These are phyloP conservation scores for Dothiorella sarmentorum DNA, from an alignment of 2,329 filamentous ascomycete species.

Conservation along the genomic window DNA sequence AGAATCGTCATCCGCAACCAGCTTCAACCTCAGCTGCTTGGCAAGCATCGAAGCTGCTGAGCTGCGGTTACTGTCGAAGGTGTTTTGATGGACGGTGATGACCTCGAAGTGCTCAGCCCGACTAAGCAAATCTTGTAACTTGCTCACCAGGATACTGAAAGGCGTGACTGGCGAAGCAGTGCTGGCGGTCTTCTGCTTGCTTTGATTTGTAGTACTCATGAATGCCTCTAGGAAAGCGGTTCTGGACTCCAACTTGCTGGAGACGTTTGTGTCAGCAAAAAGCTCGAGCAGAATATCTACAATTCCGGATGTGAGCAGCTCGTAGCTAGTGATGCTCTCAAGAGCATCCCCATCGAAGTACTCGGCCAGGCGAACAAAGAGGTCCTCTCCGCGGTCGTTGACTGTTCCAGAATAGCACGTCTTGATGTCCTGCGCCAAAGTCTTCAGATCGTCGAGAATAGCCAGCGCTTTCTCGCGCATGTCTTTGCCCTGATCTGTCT, in stretches of 20 bases:
- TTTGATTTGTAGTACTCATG: constrained; percentile 67
- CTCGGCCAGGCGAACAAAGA: constrained; percentile 73
- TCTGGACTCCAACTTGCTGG: constrained; percentile 58
- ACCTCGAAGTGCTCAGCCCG: constrained; percentile 98
- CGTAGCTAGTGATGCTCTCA: constrained; percentile 92
- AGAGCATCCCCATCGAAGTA: constrained; percentile 88
- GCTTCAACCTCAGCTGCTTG: constrained; percentile 86
- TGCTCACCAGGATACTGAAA: constrained; percentile 87
- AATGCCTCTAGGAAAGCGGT: constrained; percentile 87
- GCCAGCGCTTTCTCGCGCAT: constrained; percentile 76
- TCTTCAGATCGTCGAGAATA: constrained; percentile 70
- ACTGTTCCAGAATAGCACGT: constrained; percentile 58
- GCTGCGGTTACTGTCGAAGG: constrained; percentile 82
- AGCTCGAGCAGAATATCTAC: constrained; percentile 79
- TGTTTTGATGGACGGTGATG: constrained; percentile 88
- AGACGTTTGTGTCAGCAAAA: constrained; percentile 68
- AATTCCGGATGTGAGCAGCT: constrained; percentile 85
- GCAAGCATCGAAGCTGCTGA: constrained; percentile 94
- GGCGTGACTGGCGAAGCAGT: constrained; percentile 72
- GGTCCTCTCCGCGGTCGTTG: constrained; percentile 51
- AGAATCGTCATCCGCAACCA: constrained; percentile 85
- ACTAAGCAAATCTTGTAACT: constrained; percentile 92
- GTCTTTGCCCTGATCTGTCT: constrained; percentile 67
- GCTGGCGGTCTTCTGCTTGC: constrained; percentile 61
- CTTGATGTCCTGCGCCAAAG: constrained; percentile 68